Evolutionary conservation across 2,329 filamentous ascomycete genomes (phyloP).

Genomic region (Epichloe gansuensis): DNA sequence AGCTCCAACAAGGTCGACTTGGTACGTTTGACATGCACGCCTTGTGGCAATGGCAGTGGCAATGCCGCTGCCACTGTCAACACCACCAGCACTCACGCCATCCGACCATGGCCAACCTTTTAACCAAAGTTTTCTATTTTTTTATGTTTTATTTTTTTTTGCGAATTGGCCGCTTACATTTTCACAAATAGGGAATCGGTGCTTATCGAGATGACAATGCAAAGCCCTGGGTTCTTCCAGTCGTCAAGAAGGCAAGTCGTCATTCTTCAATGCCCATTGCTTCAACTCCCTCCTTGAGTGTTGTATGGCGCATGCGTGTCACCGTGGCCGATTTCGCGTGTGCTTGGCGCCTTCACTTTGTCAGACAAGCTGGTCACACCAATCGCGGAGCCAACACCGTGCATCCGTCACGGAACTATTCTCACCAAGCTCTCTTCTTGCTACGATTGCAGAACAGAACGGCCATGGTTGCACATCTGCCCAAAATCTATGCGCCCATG

Average conservation of each 20-base stretch:
- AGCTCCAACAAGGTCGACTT: conserved; percentile 79
- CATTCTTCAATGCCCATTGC: neutral
- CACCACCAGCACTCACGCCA: too few relatives aligned
- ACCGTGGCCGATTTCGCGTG: neutral
- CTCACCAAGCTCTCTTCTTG: neutral
- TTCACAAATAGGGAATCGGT: conserved; percentile 51
- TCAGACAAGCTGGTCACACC: neutral
- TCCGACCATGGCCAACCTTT: too few relatives aligned
- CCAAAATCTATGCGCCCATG: neutral
- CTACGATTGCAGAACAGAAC: neutral
- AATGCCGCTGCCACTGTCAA: neutral
- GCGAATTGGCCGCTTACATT: neutral
- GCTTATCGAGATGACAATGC: conserved; percentile 91
- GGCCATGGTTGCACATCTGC: neutral
- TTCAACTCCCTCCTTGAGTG: neutral
- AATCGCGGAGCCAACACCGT: neutral
- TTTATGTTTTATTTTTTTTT: too few relatives aligned
- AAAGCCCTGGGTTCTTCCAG: conserved; percentile 93
- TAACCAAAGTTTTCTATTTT: too few relatives aligned
- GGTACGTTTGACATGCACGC: conserved; percentile 36
- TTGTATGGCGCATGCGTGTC: neutral
- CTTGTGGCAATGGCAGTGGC: neutral
- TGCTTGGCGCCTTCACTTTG: neutral
- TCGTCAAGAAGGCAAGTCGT: conserved; percentile 74
- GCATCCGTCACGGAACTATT: neutral